Evolutionary conservation across 352 stramenopile genomes (phyloP).

Genomic region (Aphanomyces astaci): DNA sequence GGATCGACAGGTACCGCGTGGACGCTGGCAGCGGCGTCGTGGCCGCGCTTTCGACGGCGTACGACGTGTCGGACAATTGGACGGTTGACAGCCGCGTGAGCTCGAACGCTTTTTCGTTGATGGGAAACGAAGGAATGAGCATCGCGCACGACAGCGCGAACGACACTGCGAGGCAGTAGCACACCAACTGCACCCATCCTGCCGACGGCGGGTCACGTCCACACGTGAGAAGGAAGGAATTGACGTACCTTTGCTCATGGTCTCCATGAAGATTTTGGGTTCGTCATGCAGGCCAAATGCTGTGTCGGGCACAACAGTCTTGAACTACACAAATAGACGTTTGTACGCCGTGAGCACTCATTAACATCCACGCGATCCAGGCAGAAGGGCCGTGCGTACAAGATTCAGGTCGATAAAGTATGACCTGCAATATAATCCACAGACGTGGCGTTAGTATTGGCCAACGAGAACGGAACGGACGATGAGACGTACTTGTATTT

Average conservation of each 20-base stretch:
- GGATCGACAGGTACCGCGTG: conserved; percentile 17
- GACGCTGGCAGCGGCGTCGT: not conserved
- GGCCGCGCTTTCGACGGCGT: not conserved
- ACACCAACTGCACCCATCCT: conserved; percentile 17
- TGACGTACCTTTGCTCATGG: conserved; percentile 12
- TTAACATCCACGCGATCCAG: too few relatives aligned
- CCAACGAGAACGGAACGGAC: too few relatives aligned
- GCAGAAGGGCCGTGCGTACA: not conserved
- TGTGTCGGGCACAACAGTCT: conserved; percentile 14
- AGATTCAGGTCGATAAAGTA: conserved; percentile 9
- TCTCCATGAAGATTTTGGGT: conserved; percentile 21
- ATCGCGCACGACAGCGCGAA: not conserved
- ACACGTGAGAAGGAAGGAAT: not conserved
- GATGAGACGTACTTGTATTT: conserved; percentile 9
- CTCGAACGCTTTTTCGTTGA: not conserved
- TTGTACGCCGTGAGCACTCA: too few relatives aligned
- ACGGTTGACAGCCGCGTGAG: not conserved
- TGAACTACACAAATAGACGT: not conserved
- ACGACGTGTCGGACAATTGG: not conserved
- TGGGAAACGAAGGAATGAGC: conserved; percentile 3
- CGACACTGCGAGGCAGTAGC: conserved; percentile 13
- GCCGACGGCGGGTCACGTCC: too few relatives aligned
- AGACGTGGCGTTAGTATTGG: too few relatives aligned
- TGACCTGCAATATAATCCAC: too few relatives aligned
- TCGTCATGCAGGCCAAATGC: conserved; percentile 10